Evolutionary conservation across 345 rosid genomes (phyloP), one percentile per base, ranked within the genome.

Genomic region (Eucalyptus globulus): DNA sequence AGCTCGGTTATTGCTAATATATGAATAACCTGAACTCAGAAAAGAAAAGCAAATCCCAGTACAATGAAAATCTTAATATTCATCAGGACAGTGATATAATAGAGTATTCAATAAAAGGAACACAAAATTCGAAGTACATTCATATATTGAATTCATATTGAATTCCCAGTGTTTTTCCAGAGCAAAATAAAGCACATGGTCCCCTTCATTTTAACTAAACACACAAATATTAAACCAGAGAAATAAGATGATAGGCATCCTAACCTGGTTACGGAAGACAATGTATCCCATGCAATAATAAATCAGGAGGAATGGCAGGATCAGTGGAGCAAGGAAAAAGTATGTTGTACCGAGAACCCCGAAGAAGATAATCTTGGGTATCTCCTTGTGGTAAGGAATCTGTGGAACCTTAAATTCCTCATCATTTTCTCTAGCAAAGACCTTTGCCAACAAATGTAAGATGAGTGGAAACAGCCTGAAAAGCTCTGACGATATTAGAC

Each of bases 181-280:
- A 37, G 47, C 47, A 40, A 40, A 76, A 72, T 72, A 72, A 72
- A 37, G 83, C 83, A 72, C 47, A 11, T 2, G 8, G 83, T 72
- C 83, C 83, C 76, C 54, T 47, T 85, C 87, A 47, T 85, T 44
- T 44, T 51, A 37, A 37, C 65, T 17, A 49, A 86, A 86, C 24
- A 13, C 56, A 49, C 29, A 60, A 54, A 49, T 53, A 37, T 54
- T 37, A 76, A 83, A 62, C 49, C 27, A 87, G 47, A 49, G 83
- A 81, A 49, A 81, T 58, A 26, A 87, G 83, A 86, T 19, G 5
- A 24, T 53, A 50, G 87, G 53, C 72, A 34, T 80, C 62, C 90
- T 91, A 90, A 96, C 99, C 96, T 97, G 99, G 95, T 97, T 97
- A 87, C 99, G 98, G 90, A 90, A 96, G 92, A 96, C 95, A 92